Evolutionary conservation across 768 basidiomycete species (phyloP), one percentile per base, ranked within the genome.

Genomic region (Tricholoma bakamatsutake): DNA sequence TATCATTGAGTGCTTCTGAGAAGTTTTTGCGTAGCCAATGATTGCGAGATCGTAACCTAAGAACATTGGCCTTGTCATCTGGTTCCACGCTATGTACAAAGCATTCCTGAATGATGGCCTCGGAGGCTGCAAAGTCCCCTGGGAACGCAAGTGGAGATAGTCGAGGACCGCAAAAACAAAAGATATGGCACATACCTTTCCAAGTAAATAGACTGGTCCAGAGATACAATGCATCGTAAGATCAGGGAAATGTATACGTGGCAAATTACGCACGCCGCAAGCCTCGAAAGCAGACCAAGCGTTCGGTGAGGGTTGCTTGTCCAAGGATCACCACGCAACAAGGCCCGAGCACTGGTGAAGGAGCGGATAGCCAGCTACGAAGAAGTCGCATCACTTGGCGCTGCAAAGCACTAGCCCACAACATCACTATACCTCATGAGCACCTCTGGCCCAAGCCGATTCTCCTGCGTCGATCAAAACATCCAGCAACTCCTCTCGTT

Each of bases 401-500:
- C 17, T 13, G 13, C 9, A 34, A 28, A 17, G 8, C 12, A n/a
- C 11, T 18, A 33, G 50, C 31, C 21, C 31, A 21, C 10, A 4
- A 7, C 50, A 21, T 33, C 9, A 15, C 55, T 61, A 48, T 64
- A 87, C 85, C 74, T 90, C 88, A 63, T 88, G 87, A 34, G 88
- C 88, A 21, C 88, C 88, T 51, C 86, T 77, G 7, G 80, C 77
- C 75, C 84, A 82, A 5, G 88, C 85, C 35, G 84, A 82, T 61
- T 87, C 84, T 1, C 85, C 87, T 18, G 87, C 86, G 51, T 85
- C 80, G 17, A 86, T 78, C 8, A 88, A 71, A 24, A 85, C 77
- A 54, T 80, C 73, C 28, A 87, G 65, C 21, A 87, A 64, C 59
- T 83, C 83, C 50, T 83, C 83, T 46, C 84, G 77, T 59, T 80